A percentile compares a stretch with the other conserved stretches of the same genome.
Conservation (phyloP, 108 stramenopile species). For the Pseudonitzschia multiseries region DNA sequence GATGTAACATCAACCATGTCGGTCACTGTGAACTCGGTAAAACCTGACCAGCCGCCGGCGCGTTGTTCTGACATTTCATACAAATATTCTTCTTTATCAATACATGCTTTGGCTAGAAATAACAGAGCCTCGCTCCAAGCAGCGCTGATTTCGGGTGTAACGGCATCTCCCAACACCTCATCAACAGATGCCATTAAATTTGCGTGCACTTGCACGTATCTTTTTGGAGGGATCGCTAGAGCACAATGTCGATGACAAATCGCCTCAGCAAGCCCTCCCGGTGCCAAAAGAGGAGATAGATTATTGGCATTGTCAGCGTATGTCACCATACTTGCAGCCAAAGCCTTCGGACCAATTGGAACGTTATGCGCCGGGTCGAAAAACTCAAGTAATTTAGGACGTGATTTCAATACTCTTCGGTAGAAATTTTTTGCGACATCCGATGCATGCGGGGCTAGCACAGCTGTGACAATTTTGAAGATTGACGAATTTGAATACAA, state of each 20-base stretch:
- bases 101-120: constrained; percentile 3
- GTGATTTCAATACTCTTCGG: background rate
- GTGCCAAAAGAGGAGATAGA: constrained; percentile 1
- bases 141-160: background rate
- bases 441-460: too few species aligned
- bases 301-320: constrained; percentile 4
- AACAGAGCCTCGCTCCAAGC: constrained; percentile 11
- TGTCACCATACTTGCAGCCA: constrained; percentile 3
- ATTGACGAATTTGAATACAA: too few species aligned
- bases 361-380: constrained; percentile 11
- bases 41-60: constrained; percentile 12
- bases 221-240: background rate
- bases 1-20: constrained; percentile 4
- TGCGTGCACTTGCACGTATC: constrained; percentile 5
- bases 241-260: constrained; percentile 16
- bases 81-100: constrained; percentile 5
- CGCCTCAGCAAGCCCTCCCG: constrained; percentile 1
- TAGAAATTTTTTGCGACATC: too few species aligned
- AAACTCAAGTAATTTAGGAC: constrained; percentile 3
- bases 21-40: constrained; percentile 7
- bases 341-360: constrained; percentile 6
- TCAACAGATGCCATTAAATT: constrained; percentile 3
- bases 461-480: too few species aligned
- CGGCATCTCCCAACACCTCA: constrained; percentile 11
- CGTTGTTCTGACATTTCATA: constrained; percentile 12